Base-by-base conservation (phyloP, 768 basidiomycete genomes). In the Phaffia australis region DNA sequence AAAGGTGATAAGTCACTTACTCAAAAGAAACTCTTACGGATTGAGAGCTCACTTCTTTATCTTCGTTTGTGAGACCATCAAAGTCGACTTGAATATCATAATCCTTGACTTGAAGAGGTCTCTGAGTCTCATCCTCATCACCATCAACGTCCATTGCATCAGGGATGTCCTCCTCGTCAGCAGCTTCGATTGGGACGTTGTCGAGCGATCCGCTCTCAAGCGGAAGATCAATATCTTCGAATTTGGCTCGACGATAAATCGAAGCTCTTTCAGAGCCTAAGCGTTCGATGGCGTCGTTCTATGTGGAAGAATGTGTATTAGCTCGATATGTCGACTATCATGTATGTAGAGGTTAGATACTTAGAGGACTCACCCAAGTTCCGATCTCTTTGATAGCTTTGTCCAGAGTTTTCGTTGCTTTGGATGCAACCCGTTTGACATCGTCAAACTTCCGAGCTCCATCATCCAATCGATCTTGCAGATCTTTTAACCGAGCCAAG, bases 71-170 rank as follows among this genome's bases (percentile, higher is more conserved):
- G 18, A 95, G 77, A 7, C 78, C 77, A 8, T 81, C 80, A 72
- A 94, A 98, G 75, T 95, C 84, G 49, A 95, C 86, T 71, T 91
- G 88, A 60, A 99, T 85, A 8, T 90, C 94, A 71, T 86, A 94
- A 72, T 92, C 87, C 14, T 84, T 81, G 1, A 87, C 85, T 64
- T 80, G 78, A 69, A 83, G 87, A 0, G 85, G 83, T 56, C 81
- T 81, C 72, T 91, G 89, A 3, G 85, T 84, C 6, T 82, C 87
- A 49, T 87, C 83, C 59, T 92, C 91, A 69, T 90, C 87, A 56
- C 87, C 88, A 67, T 97, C 93, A 3, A 93, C 81, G 69, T 92
- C 88, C 91, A 97, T 95, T 2, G 85, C 86, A 48, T 88, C 84
- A 76, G 88, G 88, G 46, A 89, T 87, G 55, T 30, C 29, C 51